Evolutionary conservation across 164 flowering plant species (phyloP).

Genomic region (Vitis rupestris): DNA sequence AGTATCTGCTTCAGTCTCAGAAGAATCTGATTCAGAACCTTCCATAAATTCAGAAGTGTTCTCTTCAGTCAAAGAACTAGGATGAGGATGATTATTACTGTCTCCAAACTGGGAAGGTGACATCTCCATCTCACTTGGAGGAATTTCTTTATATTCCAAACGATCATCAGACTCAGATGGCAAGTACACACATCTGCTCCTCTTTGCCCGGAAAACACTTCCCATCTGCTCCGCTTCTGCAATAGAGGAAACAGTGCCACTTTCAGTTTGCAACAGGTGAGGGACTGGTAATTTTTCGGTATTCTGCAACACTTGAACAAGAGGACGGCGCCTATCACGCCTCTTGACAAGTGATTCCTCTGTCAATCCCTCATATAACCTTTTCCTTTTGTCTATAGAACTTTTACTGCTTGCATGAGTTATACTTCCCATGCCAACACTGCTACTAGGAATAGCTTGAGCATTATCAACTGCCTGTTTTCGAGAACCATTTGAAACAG

Average conservation of each 20-base stretch:
- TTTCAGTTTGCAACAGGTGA: slow-evolving; percentile 31
- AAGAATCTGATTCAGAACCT: slow-evolving; percentile 65
- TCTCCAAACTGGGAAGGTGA: slow-evolving; percentile 28
- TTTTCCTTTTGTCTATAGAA: slow-evolving; percentile 36
- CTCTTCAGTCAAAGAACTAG: slow-evolving; percentile 40
- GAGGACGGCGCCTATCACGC: slow-evolving; percentile 47
- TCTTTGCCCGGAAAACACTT: slow-evolving; percentile 40
- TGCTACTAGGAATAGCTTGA: slow-evolving; percentile 23
- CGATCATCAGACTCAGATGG: slow-evolving; percentile 42
- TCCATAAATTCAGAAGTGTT: slow-evolving; percentile 47
- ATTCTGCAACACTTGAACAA: slow-evolving; percentile 46
- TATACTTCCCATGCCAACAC: slow-evolving; percentile 25
- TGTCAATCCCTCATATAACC: slow-evolving; percentile 27
- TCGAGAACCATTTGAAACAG: slow-evolving; percentile 29
- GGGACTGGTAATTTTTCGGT: slow-evolving; percentile 31
- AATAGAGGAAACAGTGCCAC: slow-evolving; percentile 30
- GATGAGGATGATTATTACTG: slow-evolving; percentile 18
- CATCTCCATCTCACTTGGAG: slow-evolving; percentile 33
- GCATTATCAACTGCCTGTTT: slow-evolving; percentile 22
- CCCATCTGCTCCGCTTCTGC: slow-evolving; percentile 43
- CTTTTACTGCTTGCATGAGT: slow-evolving; percentile 33
- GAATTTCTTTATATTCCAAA: slow-evolving; percentile 27
- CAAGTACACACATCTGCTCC: slow-evolving; percentile 49
- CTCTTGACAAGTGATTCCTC: slow-evolving; percentile 37
- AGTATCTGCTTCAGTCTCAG: slow-evolving; percentile 55